Evolutionary conservation across 441 rosid genomes (phyloP), one percentile per base, ranked within the genome.

Genomic region (Gossypium gossypioides): DNA sequence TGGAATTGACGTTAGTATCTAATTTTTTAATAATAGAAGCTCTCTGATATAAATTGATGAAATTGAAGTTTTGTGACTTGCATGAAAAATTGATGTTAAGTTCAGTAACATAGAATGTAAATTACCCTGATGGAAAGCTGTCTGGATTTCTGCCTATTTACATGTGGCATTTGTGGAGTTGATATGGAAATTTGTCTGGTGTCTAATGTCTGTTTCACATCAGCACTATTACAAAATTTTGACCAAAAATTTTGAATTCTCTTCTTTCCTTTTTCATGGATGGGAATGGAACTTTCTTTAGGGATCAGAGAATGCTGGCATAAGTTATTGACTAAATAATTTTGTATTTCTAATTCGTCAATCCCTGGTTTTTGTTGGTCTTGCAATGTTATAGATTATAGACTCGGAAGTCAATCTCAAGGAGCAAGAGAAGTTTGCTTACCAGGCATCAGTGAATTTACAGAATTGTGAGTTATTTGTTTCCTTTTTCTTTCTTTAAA

Each of bases 381-480:
- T 68, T 64, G 50, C 16, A 55, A 58, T 69, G 57, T 71, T 62
- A 75, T 73, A 90, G 96, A 87, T 95, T 69, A 82, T 87, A 81
- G 96, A 86, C 73, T 73, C 82, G 68, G 97, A 91, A 81, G 68
- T 79, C 74, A 79, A 70, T 82, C 74, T 91, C 84, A 95, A 88
- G 83, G 89, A 91, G 77, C 88, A 86, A 15, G 84, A 86, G 82
- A 92, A 87, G 81, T 44, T 57, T 29, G 97, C 97, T 24, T 77
- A 84, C 71, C 85, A 88, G 77, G 89, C 89, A 73, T 77, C 94
- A 51, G 18, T 79, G 48, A 80, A 84, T 62, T 74, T 71, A 61
- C 87, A 89, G 79, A 69, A 80, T 40, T 89, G 93, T 88, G 75
- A 90, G 96, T 82, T 73, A 5, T 13, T 69, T 13, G 40, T 64